Evolutionary conservation across 2,329 filamentous ascomycete species (phyloP), one percentile per base, ranked within the genome.

Genomic region (Lecanicillium sp.): DNA sequence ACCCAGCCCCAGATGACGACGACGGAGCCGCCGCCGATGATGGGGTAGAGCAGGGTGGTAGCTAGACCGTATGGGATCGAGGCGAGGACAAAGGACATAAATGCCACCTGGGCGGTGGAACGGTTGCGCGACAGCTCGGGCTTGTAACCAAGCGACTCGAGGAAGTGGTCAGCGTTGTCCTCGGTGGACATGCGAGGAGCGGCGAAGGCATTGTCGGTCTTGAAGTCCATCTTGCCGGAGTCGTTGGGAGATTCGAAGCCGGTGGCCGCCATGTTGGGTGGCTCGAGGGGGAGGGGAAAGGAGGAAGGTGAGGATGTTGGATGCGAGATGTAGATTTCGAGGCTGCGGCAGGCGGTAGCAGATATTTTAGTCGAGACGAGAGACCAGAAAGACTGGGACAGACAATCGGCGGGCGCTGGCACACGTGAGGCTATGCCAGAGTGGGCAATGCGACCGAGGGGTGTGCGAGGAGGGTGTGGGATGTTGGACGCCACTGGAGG

Each of bases 71-170:
- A 88, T 9, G 84, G 84, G 52, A 87, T 85, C 3, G 84, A 83
- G 40, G 84, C 83, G 46, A 88, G 76, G 55, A 87, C 84, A 60
- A 87, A 88, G 52, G 81, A 84, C 83, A 86, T 86, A 73, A 86
- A 86, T 56, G 81, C 81, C 45, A 86, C 82, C 64, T 85, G 81
- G 54, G 79, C 71, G 2, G 82, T 86, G 37, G 82, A 85, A 47
- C 83, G 75, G 58, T 75, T 84, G 51, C 83, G 78, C 41, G 72
- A 65, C 50, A 86, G 65, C 65, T 86, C 81, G 47, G 81, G 72
- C 63, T 78, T 79, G 70, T 86, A 86, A 51, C 83, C 83, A 57
- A 86, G 71, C 50, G 75, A 76, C 55, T 77, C 76, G 56, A 86
- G 73, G 46, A 83, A 61, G 62, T 83, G 72, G 62, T 86, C 80